Evolutionary conservation across 2,329 filamentous ascomycete genomes (phyloP).

Genomic region (Aspergillus brunneoviolaceus): DNA sequence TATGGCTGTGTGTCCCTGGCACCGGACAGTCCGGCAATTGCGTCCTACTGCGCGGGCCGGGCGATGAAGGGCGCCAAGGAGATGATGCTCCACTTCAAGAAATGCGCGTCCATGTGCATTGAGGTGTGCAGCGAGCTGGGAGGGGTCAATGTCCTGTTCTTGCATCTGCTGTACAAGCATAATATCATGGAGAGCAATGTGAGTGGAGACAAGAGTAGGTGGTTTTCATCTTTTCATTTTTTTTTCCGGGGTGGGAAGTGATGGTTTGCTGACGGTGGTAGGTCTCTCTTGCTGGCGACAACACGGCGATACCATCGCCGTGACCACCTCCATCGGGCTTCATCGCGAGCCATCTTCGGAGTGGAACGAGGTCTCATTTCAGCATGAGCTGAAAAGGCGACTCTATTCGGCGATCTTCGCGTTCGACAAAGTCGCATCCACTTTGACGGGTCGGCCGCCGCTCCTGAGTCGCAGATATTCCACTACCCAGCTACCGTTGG

Average conservation of each 20-base stretch:
- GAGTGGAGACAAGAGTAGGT: constrained; percentile 5
- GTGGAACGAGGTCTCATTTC: not conserved
- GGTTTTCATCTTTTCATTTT: not conserved
- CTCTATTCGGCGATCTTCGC: constrained; percentile 7
- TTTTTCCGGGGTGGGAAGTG: not conserved
- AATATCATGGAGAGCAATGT: constrained; percentile 6
- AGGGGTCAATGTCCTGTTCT: not conserved
- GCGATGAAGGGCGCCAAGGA: not conserved
- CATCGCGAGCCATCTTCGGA: not conserved
- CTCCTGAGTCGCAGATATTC: constrained; percentile 3
- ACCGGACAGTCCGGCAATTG: not conserved
- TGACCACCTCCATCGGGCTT: constrained; percentile 2
- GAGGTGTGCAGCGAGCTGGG: constrained; percentile 4
- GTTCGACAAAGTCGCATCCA: constrained; percentile 8
- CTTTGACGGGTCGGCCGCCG: constrained; percentile 1
- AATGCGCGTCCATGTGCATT: constrained; percentile 2
- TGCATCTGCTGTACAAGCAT: constrained; percentile 4
- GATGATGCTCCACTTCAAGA: constrained; percentile 7
- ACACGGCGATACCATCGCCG: not conserved
- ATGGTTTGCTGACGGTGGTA: not conserved
- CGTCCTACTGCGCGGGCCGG: not conserved
- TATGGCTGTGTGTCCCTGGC: not conserved
- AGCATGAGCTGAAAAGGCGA: constrained; percentile 5
- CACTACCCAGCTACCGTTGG: not conserved
- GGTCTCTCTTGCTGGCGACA: constrained; percentile 1